Conservation (phyloP, 192 early-diverging fungal species). For the Chytriomyces hyalinus region DNA sequence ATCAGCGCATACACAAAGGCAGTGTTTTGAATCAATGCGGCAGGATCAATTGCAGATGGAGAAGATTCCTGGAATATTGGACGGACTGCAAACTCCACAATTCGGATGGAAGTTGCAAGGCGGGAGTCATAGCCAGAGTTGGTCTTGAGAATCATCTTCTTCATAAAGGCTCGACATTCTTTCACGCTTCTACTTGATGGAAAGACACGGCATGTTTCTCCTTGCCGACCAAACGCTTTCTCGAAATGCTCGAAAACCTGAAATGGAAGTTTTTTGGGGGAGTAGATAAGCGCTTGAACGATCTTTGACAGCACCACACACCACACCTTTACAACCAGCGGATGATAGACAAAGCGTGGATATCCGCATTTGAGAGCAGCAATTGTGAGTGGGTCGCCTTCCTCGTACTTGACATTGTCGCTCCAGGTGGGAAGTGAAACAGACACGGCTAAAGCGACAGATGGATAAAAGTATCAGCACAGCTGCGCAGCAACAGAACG, state of each 20-base stretch:
- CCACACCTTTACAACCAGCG: constrained; percentile 68
- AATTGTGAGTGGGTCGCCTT: constrained; percentile 72
- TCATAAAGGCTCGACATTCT: constrained; percentile 71
- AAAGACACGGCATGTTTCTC: constrained; percentile 76
- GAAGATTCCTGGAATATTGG: constrained; percentile 52
- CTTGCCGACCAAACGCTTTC: constrained; percentile 55
- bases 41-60: constrained; percentile 47
- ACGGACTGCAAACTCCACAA: constrained; percentile 70
- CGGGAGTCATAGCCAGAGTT: constrained; percentile 28
- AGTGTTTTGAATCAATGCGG: constrained; percentile 39
- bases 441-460: constrained; percentile 73
- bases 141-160: constrained; percentile 42
- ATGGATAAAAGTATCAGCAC: no score
- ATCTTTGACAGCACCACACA: not conserved
- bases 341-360: constrained; percentile 90
- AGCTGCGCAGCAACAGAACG: constrained; percentile 38
- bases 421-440: constrained; percentile 89
- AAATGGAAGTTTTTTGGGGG: not conserved
- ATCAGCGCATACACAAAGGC: constrained; percentile 72
- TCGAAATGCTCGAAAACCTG: constrained; percentile 46
- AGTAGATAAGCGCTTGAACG: not conserved
- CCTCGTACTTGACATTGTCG: constrained; percentile 92
- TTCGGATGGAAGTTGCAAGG: constrained; percentile 51
- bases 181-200: constrained; percentile 71
- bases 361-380: constrained; percentile 82